phyloP scores from a whole-genome alignment of 2,329 filamentous ascomycete species.

The Exophiala oligosperma region DNA sequence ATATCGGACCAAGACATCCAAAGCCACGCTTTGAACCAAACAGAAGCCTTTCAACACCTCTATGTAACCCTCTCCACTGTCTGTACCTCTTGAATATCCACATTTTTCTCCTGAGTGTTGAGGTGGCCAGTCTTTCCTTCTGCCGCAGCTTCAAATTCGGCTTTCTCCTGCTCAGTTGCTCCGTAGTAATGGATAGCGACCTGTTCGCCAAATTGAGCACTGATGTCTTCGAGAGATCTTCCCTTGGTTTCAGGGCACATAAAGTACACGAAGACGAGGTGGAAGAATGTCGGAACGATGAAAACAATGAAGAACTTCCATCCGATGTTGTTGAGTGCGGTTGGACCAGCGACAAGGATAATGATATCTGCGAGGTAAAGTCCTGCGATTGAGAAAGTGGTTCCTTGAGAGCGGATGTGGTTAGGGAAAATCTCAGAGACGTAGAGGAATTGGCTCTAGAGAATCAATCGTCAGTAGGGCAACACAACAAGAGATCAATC shows the following conservation, averaged over 20 bases:
- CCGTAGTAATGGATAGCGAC: constrained; percentile 32
- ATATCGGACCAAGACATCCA: too few species aligned
- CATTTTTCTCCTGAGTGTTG: too few species aligned
- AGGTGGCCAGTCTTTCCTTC: too few species aligned
- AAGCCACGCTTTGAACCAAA: too few species aligned
- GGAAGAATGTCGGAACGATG: constrained; percentile 35
- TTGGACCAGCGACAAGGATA: constrained; percentile 36
- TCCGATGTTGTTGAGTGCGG: constrained; percentile 35
- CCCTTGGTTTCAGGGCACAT: constrained; percentile 41
- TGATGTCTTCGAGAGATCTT: constrained; percentile 39
- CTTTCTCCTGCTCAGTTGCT: constrained; percentile 33
- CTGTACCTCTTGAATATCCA: too few species aligned
- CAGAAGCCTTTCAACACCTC: too few species aligned
- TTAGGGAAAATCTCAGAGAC: constrained; percentile 31
- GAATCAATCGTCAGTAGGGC: constrained; percentile 5
- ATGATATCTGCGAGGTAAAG: constrained; percentile 40
- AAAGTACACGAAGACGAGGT: constrained; percentile 36
- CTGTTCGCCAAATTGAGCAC: constrained; percentile 37
- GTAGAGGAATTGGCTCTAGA: constrained; percentile 28
- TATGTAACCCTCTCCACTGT: too few species aligned
- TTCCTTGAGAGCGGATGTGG: constrained; percentile 26
- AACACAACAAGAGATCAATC: constrained; percentile 31
- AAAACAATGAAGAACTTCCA: constrained; percentile 44
- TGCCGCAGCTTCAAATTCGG: constrained; percentile 21
- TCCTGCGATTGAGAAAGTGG: constrained; percentile 25